Evolutionary conservation across 257 asterid genomes (phyloP).

Genomic region (Solanum raphanifolium): DNA sequence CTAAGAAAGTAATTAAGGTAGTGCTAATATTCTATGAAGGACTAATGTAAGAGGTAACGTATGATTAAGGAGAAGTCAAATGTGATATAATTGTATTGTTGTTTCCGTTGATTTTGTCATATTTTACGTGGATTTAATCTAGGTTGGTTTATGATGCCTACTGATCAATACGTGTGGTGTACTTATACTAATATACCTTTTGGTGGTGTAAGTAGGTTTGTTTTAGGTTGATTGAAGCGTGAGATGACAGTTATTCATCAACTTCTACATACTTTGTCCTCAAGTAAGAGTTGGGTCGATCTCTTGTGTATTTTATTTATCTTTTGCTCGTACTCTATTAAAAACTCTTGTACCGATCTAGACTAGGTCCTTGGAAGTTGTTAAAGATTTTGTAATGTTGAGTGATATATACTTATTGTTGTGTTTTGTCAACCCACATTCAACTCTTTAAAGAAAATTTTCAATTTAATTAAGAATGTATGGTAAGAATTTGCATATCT

Average conservation of each 20-base stretch:
- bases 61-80: neutral
- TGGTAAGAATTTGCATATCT: neutral
- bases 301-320: neutral
- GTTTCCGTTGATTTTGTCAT: no score
- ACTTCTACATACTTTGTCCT: neutral
- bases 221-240: neutral
- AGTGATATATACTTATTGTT: no score
- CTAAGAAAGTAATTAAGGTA: neutral
- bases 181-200: neutral
- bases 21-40: neutral
- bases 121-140: neutral
- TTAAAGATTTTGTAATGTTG: neutral
- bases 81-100: neutral
- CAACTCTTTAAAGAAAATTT: neutral
- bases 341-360: neutral
- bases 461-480: no score
- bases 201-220: neutral
- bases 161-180: no score
- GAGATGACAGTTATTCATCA: neutral
- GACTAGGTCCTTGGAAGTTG: neutral
- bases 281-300: no score
- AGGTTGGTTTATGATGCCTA: neutral
- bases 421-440: neutral
- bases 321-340: no score
- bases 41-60: neutral